Evolutionary conservation across 2,329 filamentous ascomycete genomes (phyloP).

Genomic region (Xylariomycetidae sp.): DNA sequence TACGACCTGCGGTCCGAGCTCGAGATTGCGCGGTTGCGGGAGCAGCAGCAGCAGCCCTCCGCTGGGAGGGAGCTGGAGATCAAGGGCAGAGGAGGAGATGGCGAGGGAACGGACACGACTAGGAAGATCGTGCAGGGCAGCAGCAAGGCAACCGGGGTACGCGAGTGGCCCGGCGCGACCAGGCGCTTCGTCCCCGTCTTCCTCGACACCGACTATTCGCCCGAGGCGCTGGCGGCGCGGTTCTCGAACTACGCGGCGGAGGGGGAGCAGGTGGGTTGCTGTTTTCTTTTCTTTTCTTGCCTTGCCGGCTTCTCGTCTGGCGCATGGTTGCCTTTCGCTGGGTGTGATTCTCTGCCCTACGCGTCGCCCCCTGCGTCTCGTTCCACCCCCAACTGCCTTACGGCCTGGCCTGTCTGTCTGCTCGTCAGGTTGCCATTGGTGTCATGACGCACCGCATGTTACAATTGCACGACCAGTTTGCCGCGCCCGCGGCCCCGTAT

Average conservation of each 20-base stretch:
- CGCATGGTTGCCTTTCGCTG: not conserved
- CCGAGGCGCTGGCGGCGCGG: conserved; percentile 49
- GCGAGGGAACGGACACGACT: conserved; percentile 46
- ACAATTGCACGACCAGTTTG: no score
- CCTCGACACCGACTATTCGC: conserved; percentile 47
- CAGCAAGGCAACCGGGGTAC: no score
- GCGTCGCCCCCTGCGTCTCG: no score
- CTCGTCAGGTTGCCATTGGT: no score
- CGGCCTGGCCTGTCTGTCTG: no score
- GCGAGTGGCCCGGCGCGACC: no score
- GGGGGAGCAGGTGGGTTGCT: conserved; percentile 17
- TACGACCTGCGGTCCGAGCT: conserved; percentile 27
- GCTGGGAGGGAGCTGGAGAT: conserved; percentile 24
- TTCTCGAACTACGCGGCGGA: conserved; percentile 47
- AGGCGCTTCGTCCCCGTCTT: conserved; percentile 59
- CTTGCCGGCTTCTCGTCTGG: not conserved
- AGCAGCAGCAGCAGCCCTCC: no score
- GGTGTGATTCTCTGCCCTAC: not conserved
- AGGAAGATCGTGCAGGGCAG: no score
- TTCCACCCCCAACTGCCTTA: no score
- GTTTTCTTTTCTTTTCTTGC: not conserved
- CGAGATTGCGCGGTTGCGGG: conserved; percentile 56
- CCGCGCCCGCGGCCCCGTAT: no score
- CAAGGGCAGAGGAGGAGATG: conserved; percentile 36
- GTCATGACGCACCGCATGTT: no score